Evolutionary conservation across 1,284 basidiomycete species (phyloP).

Genomic region (Heimioporus retisporus): DNA sequence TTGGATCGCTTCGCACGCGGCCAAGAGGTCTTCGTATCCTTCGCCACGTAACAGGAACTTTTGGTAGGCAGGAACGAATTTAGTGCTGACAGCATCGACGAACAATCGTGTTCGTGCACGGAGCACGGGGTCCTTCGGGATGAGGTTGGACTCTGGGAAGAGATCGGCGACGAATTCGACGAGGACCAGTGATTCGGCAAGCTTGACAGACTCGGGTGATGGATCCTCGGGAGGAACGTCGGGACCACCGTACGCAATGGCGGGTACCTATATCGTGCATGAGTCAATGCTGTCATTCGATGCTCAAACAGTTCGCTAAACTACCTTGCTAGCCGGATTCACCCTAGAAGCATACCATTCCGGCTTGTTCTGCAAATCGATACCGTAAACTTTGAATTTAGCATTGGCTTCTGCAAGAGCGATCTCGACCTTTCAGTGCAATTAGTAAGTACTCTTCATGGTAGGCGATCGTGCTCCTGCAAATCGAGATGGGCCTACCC

Average conservation of each 20-base stretch:
- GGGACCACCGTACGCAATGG: constrained; percentile 69
- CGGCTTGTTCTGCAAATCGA: constrained; percentile 26
- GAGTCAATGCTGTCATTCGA: too few species aligned
- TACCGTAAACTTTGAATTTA: constrained; percentile 6
- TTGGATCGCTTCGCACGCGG: constrained; percentile 55
- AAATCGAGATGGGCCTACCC: too few species aligned
- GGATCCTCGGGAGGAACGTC: constrained; percentile 59
- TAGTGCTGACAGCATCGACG: constrained; percentile 56
- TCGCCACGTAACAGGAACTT: constrained; percentile 54
- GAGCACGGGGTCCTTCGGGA: constrained; percentile 62
- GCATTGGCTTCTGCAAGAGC: constrained; percentile 26
- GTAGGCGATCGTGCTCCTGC: too few species aligned
- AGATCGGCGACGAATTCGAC: constrained; percentile 73
- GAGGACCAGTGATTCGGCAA: constrained; percentile 71
- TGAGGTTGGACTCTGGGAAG: constrained; percentile 55
- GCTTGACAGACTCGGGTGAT: constrained; percentile 65
- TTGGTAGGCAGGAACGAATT: constrained; percentile 50
- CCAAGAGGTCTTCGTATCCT: constrained; percentile 50
- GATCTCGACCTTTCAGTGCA: constrained; percentile 24
- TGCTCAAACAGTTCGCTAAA: too few species aligned
- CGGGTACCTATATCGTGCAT: constrained; percentile 54
- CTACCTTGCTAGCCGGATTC: constrained; percentile 30
- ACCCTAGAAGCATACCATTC: constrained; percentile 21
- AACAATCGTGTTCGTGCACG: constrained; percentile 71
- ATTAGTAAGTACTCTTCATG: too few species aligned